Evolutionary conservation across 495 filamentous ascomycete genomes (phyloP).

Genomic region (Thermothielavioides terrestris): DNA sequence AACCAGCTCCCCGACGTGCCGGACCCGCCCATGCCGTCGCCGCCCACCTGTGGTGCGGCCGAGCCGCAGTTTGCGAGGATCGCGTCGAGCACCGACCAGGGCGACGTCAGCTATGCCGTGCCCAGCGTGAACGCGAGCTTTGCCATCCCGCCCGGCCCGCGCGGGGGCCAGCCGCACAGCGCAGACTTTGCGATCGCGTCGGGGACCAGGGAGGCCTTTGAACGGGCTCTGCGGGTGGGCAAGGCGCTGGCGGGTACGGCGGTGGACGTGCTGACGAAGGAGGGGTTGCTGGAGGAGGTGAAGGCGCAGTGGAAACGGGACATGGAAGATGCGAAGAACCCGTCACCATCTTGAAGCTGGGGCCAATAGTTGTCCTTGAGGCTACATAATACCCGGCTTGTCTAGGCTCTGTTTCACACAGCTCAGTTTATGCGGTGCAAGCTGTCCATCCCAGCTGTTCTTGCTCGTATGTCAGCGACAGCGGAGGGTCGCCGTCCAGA

Average conservation of each 20-base stretch:
- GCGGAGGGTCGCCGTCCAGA: background rate
- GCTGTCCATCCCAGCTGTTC: background rate
- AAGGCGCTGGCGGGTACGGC: slow-evolving; percentile 49
- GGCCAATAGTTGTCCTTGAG: too few species aligned
- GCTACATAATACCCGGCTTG: too few species aligned
- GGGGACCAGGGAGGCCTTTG: slow-evolving; percentile 46
- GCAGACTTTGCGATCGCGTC: slow-evolving; percentile 51
- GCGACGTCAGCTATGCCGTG: slow-evolving; percentile 55
- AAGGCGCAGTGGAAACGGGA: slow-evolving; percentile 24
- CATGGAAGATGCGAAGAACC: too few species aligned
- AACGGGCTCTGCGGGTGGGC: slow-evolving; percentile 42
- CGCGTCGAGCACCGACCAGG: slow-evolving; percentile 49
- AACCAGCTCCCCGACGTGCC: slow-evolving; percentile 35
- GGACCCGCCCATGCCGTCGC: slow-evolving; percentile 10
- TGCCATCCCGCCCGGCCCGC: slow-evolving; percentile 36
- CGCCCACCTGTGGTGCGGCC: background rate
- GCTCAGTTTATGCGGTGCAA: background rate
- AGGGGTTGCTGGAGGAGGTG: slow-evolving; percentile 36
- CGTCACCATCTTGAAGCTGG: too few species aligned
- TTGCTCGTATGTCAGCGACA: background rate
- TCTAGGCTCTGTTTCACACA: too few species aligned
- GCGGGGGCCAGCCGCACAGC: slow-evolving; percentile 48
- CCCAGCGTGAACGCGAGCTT: slow-evolving; percentile 55
- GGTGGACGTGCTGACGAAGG: slow-evolving; percentile 43
- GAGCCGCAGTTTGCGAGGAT: background rate